These are phyloP conservation scores for Podochytrium sp. DNA, from an alignment of 192 early-diverging fungal genomes.

Conservation along the genomic window DNA sequence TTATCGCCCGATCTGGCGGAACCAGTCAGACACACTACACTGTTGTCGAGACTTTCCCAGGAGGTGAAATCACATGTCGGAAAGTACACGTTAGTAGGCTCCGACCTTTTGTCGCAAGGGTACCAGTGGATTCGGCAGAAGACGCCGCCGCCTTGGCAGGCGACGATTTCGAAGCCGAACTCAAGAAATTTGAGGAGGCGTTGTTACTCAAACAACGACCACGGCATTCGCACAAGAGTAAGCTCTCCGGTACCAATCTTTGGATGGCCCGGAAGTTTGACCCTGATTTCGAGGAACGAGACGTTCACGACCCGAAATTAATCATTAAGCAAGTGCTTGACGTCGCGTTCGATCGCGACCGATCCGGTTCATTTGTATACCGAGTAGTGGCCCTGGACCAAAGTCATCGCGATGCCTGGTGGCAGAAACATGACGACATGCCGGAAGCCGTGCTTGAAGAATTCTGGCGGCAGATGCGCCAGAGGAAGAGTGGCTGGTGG, in stretches of 20 bases:
- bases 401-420: not conserved
- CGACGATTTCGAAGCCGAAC: constrained; percentile 5
- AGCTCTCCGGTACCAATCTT: not conserved
- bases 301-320: not conserved
- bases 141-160: not conserved
- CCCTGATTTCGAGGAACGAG: not conserved
- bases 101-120: not conserved
- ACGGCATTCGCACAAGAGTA: not conserved
- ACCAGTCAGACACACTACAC: not conserved
- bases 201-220: not conserved
- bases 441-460: not conserved
- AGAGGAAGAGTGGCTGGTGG: not conserved
- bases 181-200: not conserved
- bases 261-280: not conserved
- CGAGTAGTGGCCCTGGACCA: not conserved
- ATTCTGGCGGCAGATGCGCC: not conserved
- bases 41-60: not conserved
- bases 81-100: constrained; percentile 1
- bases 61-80: not conserved
- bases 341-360: not conserved
- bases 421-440: not conserved
- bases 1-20: not conserved
- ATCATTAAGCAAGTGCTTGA: not conserved
- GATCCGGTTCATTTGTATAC: not conserved
- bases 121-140: not conserved